Percentiles rank a stretch among this genome's conserved stretches.
phyloP scores from a whole-genome alignment of 2,329 filamentous ascomycete genomes.

The Fusarium sp. region DNA sequence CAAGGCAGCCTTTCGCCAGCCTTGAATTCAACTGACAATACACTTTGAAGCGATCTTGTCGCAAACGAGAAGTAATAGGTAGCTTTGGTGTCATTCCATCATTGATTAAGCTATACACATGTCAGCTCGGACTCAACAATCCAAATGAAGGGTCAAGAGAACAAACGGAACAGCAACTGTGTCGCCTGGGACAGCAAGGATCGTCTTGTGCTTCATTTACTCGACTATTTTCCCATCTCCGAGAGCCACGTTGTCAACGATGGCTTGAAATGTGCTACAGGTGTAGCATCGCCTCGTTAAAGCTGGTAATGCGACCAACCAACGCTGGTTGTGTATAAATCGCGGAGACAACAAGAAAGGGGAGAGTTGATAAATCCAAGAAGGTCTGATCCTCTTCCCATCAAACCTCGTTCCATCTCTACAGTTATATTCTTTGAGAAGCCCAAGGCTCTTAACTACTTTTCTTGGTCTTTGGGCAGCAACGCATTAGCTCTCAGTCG shows the following conservation, averaged over 20 bases:
- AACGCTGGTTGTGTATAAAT: not conserved
- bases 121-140: slow-evolving; percentile 27
- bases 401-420: slow-evolving; percentile 7
- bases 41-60: slow-evolving; percentile 1
- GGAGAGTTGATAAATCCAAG: slow-evolving; percentile 1
- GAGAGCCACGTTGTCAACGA: slow-evolving; percentile 16
- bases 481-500: slow-evolving; percentile 25
- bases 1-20: slow-evolving; percentile 24
- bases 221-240: slow-evolving; percentile 10
- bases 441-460: not conserved
- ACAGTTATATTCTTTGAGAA: slow-evolving; percentile 20
- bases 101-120: slow-evolving; percentile 23
- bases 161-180: slow-evolving; percentile 22
- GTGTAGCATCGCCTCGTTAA: slow-evolving; percentile 12
- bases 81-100: not conserved
- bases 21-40: slow-evolving; percentile 15
- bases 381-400: not conserved
- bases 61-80: not conserved
- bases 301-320: not conserved
- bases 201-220: slow-evolving; percentile 12
- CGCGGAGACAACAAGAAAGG: not conserved
- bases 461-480: slow-evolving; percentile 31
- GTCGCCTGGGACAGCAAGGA: slow-evolving; percentile 16
- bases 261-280: slow-evolving; percentile 27
- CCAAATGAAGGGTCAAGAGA: slow-evolving; percentile 13